Conservation (phyloP, 2,329 filamentous ascomycete species). For the Lachnum nothofagi region DNA sequence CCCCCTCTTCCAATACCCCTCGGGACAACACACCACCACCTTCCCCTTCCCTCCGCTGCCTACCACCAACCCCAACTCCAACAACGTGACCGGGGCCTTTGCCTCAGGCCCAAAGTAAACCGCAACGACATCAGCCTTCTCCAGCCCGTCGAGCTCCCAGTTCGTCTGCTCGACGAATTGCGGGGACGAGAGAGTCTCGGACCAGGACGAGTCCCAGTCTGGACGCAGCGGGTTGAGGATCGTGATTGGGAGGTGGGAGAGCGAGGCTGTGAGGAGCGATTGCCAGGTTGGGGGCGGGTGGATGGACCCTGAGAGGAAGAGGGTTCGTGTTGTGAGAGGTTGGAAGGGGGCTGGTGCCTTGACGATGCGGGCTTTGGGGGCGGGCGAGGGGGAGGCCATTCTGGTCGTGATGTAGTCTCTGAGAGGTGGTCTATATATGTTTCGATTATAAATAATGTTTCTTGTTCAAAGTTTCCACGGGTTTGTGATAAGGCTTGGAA, state of each 20-base stretch:
- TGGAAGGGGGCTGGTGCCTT: constrained; percentile 16
- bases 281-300: constrained; percentile 44
- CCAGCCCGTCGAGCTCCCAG: constrained; percentile 58
- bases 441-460: no score
- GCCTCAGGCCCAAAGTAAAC: constrained; percentile 52
- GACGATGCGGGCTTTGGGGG: constrained; percentile 1
- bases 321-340: constrained; percentile 18
- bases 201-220: constrained; percentile 53
- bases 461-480: no score
- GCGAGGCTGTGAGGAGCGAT: constrained; percentile 35
- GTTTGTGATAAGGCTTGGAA: no score
- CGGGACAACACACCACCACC: constrained; percentile 47
- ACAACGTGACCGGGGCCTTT: constrained; percentile 51
- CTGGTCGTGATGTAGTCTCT: background rate
- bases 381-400: background rate
- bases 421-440: no score
- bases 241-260: constrained; percentile 45
- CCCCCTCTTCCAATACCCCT: constrained; percentile 52
- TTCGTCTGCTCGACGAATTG: constrained; percentile 50
- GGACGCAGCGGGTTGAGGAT: constrained; percentile 53
- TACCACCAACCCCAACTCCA: constrained; percentile 56
- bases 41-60: constrained; percentile 37
- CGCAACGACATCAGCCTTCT: constrained; percentile 48
- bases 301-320: constrained; percentile 59
- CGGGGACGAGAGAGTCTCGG: constrained; percentile 42